These are phyloP conservation scores for Telopea speciosissima DNA, from an alignment of 177 flowering plant genomes.

Conservation along the genomic window DNA sequence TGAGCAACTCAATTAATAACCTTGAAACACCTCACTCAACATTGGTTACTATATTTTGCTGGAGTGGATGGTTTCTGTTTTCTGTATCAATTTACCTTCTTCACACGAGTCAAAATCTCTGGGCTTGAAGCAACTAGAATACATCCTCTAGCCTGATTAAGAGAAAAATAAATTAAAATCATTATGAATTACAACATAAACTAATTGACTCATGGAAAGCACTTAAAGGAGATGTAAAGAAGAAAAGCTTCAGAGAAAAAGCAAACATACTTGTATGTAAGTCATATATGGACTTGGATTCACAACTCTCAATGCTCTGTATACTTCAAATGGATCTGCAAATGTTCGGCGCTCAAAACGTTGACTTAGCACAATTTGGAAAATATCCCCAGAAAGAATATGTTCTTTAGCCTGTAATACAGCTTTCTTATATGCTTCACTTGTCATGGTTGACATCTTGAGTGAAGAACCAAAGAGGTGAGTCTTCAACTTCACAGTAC, in stretches of 20 bases:
- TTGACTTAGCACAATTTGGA: slow-evolving; percentile 93
- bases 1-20: no score
- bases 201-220: background rate
- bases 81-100: slow-evolving; percentile 42
- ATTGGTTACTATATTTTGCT: background rate
- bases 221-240: background rate
- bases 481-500: slow-evolving; percentile 51
- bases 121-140: slow-evolving; percentile 96
- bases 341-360: slow-evolving; percentile 89
- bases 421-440: slow-evolving; percentile 54
- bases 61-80: no score
- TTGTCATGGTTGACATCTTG: slow-evolving; percentile 51
- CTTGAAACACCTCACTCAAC: background rate
- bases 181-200: slow-evolving; percentile 5
- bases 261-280: slow-evolving; percentile 61
- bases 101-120: slow-evolving; percentile 84
- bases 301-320: slow-evolving; percentile 85
- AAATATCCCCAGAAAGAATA: slow-evolving; percentile 80
- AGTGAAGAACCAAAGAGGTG: slow-evolving; percentile 56
- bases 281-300: slow-evolving; percentile 97
- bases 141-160: slow-evolving; percentile 83
- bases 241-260: background rate
- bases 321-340: slow-evolving; percentile 95
- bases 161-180: slow-evolving; percentile 2
- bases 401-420: slow-evolving; percentile 73